phyloP scores from a whole-genome alignment of 2,329 filamentous ascomycete genomes.

The Graphilbum fragrans region DNA sequence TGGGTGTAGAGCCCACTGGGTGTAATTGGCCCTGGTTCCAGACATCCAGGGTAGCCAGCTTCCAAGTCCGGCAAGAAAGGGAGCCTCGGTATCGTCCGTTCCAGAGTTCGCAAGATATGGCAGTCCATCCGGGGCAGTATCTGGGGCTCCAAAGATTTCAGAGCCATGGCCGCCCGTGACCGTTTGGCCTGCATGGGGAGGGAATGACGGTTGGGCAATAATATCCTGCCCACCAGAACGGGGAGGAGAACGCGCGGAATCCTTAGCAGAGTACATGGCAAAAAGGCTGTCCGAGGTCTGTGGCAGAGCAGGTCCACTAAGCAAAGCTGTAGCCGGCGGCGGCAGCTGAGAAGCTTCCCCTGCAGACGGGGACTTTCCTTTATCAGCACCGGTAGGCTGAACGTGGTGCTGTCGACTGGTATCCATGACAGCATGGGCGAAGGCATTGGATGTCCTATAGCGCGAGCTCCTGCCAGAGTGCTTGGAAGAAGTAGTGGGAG shows the following conservation, averaged over 20 bases:
- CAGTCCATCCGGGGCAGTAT: too few relatives aligned
- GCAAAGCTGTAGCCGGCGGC: slow-evolving; percentile 28
- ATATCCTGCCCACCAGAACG: not conserved
- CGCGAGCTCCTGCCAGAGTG: slow-evolving; percentile 10
- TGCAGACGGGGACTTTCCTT: not conserved
- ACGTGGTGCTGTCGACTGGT: slow-evolving; percentile 21
- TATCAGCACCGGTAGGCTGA: not conserved
- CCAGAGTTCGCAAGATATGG: too few relatives aligned
- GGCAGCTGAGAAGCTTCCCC: slow-evolving; percentile 6
- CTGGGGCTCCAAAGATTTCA: too few relatives aligned
- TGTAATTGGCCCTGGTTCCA: slow-evolving; percentile 9
- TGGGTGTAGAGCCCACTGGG: too few relatives aligned
- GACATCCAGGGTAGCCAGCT: slow-evolving; percentile 34
- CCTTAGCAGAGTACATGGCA: slow-evolving; percentile 19
- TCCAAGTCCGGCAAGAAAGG: slow-evolving; percentile 25
- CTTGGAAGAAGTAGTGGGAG: not conserved
- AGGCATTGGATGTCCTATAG: slow-evolving; percentile 26
- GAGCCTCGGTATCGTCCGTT: slow-evolving; percentile 11
- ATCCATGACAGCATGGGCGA: slow-evolving; percentile 34
- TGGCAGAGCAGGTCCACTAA: slow-evolving; percentile 44
- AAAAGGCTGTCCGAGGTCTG: slow-evolving; percentile 42
- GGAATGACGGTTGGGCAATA: too few relatives aligned
- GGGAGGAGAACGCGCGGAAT: not conserved
- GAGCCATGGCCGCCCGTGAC: too few relatives aligned
- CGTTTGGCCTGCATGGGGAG: too few relatives aligned